Evolutionary conservation across 1,139 yeast genomes (phyloP).

Genomic region (Protomyces macrosporus): DNA sequence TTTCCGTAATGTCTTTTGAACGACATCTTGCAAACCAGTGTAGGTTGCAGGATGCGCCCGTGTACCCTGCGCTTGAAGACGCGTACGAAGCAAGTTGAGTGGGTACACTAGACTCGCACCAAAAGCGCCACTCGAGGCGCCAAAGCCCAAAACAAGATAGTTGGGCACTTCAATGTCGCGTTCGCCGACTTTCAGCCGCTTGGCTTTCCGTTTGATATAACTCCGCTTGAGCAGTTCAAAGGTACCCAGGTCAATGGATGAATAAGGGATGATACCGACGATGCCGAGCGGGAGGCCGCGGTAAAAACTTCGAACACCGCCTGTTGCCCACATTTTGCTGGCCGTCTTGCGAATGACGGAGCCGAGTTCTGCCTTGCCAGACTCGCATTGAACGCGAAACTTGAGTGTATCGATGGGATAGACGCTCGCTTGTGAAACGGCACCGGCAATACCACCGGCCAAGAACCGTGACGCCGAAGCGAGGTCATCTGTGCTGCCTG

Average conservation of each 20-base stretch:
- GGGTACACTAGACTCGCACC: constrained; percentile 97
- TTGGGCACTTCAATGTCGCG: constrained; percentile 74
- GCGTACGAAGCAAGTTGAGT: constrained; percentile 77
- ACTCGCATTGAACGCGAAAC: constrained; percentile 46
- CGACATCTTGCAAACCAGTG: constrained; percentile 76
- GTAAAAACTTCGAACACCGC: constrained; percentile 73
- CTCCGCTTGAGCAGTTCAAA: constrained; percentile 79
- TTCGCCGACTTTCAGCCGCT: constrained; percentile 46
- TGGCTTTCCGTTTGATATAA: constrained; percentile 62
- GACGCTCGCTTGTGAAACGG: constrained; percentile 81
- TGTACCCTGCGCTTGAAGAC: constrained; percentile 96
- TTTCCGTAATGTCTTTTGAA: constrained; percentile 55
- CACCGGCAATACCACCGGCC: constrained; percentile 96
- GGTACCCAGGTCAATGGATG: constrained; percentile 92
- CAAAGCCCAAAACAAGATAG: constrained; percentile 74
- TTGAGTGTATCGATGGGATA: constrained; percentile 91
- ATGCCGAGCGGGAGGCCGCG: constrained; percentile 84
- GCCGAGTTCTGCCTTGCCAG: constrained; percentile 32
- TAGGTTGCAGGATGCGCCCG: constrained; percentile 88
- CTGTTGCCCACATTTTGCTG: constrained; percentile 66
- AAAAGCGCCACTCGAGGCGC: constrained; percentile 89
- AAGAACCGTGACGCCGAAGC: constrained; percentile 75
- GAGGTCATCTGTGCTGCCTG: constrained; percentile 75
- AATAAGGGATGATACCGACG: constrained; percentile 93
- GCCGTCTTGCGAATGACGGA: constrained; percentile 49